Evolutionary conservation across 2,329 filamentous ascomycete genomes (phyloP), one percentile per base, ranked within the genome.

Genomic region (Pseudocercospora macadamiae): DNA sequence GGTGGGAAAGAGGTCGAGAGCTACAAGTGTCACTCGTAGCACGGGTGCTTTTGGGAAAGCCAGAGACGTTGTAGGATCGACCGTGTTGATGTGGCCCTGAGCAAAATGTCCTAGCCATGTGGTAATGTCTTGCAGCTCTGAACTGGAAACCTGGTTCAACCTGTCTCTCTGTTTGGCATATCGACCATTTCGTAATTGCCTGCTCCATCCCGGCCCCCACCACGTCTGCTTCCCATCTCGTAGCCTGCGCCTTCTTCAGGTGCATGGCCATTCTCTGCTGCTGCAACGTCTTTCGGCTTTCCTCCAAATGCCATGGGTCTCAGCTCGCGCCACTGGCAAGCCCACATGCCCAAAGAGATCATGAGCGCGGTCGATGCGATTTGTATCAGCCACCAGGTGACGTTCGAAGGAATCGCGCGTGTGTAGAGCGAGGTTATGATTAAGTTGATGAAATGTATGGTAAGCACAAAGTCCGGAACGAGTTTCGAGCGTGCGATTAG

Each of bases 401-500:
- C 77, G 73, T 93, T 88, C 8, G 83, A 81, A 1, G 95, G 95
- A 25, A 97, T 73, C 8, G 85, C 83, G 69, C 86, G 86, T 2
- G 90, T 88, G 76, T 96, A 96, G 30, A 96, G 74, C 18, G 87
- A 88, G 25, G 90, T 90, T 68, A 91, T 75, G 68, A 95, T 64
- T 54, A 96, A 83, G 73, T 96, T 90, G 39, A 96, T 79, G 73
- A 90, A 84, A 77, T 96, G 91, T 16, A 97, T 84, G 2, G 93
- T 96, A 21, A 97, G 80, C 28, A 91, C 90, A 74, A 97, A 99
- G 77, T 99, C 95, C 66, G 91, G 91, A 51, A 97, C 90, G 61
- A 97, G 89, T 75, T 97, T 97, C 48, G 89, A 95, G 62, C 95
- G 91, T 18, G 89, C 87, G 66, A 99, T 86, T 58, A 97, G 80